These are phyloP conservation scores for Debaryomyces castellii DNA, from an alignment of 805 yeast genomes.

Conservation along the genomic window DNA sequence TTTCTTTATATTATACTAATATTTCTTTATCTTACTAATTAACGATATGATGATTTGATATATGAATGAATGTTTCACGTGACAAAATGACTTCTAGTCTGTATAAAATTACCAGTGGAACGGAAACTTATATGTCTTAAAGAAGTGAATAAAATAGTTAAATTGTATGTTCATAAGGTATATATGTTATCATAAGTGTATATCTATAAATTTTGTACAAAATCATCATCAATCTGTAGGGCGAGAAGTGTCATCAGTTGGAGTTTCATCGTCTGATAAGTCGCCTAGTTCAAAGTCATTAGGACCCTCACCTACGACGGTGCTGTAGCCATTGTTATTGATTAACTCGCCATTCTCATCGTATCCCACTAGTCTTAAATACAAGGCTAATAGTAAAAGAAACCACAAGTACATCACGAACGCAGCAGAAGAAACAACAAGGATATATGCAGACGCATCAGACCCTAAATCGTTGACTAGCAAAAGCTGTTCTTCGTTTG, in stretches of 20 bases:
- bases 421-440: constrained; percentile 71
- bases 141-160: too few species aligned
- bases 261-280: constrained; percentile 22
- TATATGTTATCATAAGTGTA: background rate
- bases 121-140: too few species aligned
- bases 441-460: constrained; percentile 80
- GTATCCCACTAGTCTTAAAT: constrained; percentile 46
- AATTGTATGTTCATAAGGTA: background rate
- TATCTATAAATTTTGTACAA: background rate
- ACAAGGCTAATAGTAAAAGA: constrained; percentile 56
- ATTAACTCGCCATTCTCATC: constrained; percentile 38
- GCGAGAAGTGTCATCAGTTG: background rate
- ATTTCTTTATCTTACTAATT: constrained; percentile 1
- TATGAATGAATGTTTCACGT: background rate
- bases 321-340: constrained; percentile 11
- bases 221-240: background rate
- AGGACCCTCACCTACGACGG: constrained; percentile 16
- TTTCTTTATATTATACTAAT: background rate
- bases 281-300: constrained; percentile 39
- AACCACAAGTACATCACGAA: constrained; percentile 70
- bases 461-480: constrained; percentile 73
- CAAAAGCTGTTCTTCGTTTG: constrained; percentile 82
- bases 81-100: too few species aligned
- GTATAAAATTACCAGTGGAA: too few species aligned
- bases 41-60: background rate